phyloP scores from a whole-genome alignment of 2,329 filamentous ascomycete genomes.

The Aspergillus melleus region DNA sequence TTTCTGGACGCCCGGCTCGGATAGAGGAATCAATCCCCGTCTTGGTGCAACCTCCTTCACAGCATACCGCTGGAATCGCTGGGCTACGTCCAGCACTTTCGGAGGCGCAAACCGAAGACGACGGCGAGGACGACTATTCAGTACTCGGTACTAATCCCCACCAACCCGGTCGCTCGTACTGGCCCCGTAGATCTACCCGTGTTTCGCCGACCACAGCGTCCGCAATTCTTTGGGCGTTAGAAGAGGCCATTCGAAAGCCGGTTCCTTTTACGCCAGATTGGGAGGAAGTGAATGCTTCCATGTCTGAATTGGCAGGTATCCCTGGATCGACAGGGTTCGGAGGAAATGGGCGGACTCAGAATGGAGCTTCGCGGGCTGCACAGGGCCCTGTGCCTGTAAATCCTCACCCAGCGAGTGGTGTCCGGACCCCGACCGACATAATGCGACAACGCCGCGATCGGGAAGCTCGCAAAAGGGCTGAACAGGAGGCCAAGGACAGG shows the following conservation, averaged over 20 bases:
- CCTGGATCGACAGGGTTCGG: slow-evolving; percentile 45
- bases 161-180: slow-evolving; percentile 47
- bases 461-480: slow-evolving; percentile 68
- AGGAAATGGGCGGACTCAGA: slow-evolving; percentile 58
- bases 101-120: slow-evolving; percentile 34
- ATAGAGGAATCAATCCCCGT: slow-evolving; percentile 29
- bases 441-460: slow-evolving; percentile 83
- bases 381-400: slow-evolving; percentile 56
- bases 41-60: slow-evolving; percentile 25
- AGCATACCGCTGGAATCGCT: slow-evolving; percentile 19
- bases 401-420: slow-evolving; percentile 55
- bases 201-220: slow-evolving; percentile 83
- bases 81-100: slow-evolving; percentile 32
- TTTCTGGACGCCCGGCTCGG: slow-evolving; percentile 28
- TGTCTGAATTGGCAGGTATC: slow-evolving; percentile 77
- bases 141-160: slow-evolving; percentile 31
- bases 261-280: slow-evolving; percentile 79
- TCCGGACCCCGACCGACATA: slow-evolving; percentile 83
- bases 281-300: slow-evolving; percentile 84
- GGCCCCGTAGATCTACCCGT: slow-evolving; percentile 54
- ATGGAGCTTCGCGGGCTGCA: slow-evolving; percentile 56
- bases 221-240: slow-evolving; percentile 87
- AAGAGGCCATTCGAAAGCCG: slow-evolving; percentile 83
- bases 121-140: slow-evolving; percentile 25
- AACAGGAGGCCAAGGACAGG: slow-evolving; percentile 61